phyloP scores from a whole-genome alignment of 192 early-diverging fungal species.

The Coemansia javaensis region DNA sequence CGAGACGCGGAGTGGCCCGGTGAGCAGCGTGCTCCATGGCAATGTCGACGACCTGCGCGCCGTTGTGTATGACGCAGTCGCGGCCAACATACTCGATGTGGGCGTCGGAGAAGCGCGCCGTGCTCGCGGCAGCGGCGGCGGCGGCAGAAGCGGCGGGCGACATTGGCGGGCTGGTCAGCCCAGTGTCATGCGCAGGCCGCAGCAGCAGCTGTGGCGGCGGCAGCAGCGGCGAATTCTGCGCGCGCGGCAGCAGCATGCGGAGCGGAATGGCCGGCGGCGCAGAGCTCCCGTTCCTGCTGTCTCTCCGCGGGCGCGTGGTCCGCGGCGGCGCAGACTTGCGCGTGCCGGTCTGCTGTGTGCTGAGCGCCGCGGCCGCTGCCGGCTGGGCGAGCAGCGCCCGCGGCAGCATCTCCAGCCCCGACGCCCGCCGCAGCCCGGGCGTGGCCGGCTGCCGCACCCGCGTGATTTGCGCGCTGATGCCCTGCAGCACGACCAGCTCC shows the following conservation, averaged over 20 bases:
- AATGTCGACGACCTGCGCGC: slow-evolving; percentile 40
- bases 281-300: slow-evolving; percentile 10
- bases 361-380: background rate
- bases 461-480: slow-evolving; percentile 33
- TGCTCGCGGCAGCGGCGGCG: slow-evolving; percentile 5
- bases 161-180: slow-evolving; percentile 8
- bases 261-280: slow-evolving; percentile 28
- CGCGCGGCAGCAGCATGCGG: slow-evolving; percentile 18
- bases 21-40: slow-evolving; percentile 26
- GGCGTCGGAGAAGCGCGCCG: slow-evolving; percentile 38
- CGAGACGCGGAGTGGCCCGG: slow-evolving; percentile 30
- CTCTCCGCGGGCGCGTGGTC: slow-evolving; percentile 4
- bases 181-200: background rate
- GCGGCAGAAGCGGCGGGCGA: background rate
- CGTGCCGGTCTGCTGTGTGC: background rate
- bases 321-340: slow-evolving; percentile 4
- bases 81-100: slow-evolving; percentile 41
- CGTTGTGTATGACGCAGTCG: slow-evolving; percentile 50
- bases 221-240: background rate
- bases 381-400: background rate
- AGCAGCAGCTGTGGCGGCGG: background rate
- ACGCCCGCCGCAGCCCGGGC: background rate
- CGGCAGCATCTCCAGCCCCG: background rate
- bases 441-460: slow-evolving; percentile 22
- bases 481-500: slow-evolving; percentile 37